Evolutionary conservation across 768 basidiomycete species (phyloP).

Genomic region (Mycena crocata): DNA sequence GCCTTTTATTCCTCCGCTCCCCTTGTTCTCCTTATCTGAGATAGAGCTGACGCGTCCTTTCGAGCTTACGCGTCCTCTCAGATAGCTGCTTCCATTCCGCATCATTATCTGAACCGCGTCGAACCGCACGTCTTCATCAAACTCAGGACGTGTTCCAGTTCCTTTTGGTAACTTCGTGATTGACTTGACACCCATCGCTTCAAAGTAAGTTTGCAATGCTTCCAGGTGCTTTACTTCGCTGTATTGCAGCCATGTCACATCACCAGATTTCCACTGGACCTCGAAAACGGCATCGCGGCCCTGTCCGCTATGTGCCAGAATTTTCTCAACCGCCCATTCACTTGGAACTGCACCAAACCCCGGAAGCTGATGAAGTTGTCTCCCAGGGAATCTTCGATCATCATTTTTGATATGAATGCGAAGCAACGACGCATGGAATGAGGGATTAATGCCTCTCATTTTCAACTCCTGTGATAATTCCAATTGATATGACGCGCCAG

Average conservation of each 20-base stretch:
- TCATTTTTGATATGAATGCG: conserved; percentile 39
- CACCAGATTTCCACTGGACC: conserved; percentile 32
- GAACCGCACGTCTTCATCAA: conserved; percentile 1
- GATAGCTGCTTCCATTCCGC: not conserved
- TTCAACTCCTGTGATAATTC: conserved; percentile 38
- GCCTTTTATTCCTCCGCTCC: not conserved
- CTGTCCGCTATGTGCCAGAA: conserved; percentile 25
- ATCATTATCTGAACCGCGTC: not conserved
- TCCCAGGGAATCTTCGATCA: conserved; percentile 38
- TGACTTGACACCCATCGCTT: not conserved
- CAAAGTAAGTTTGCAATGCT: not conserved
- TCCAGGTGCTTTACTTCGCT: conserved; percentile 8
- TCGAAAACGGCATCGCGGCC: conserved; percentile 24
- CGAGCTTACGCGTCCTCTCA: not conserved
- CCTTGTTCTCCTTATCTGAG: not conserved
- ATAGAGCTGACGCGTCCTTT: not conserved
- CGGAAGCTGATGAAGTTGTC: conserved; percentile 26
- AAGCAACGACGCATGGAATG: conserved; percentile 46
- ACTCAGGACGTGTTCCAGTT: not conserved
- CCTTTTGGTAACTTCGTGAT: not conserved
- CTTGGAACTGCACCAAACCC: conserved; percentile 31
- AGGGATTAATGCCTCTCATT: conserved; percentile 31
- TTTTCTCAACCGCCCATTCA: conserved; percentile 28
- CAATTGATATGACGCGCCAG: conserved; percentile 32
- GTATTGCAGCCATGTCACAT: conserved; percentile 28